These are phyloP conservation scores for Candida cerambycidarum DNA, from an alignment of 805 yeast species.

Conservation along the genomic window DNA sequence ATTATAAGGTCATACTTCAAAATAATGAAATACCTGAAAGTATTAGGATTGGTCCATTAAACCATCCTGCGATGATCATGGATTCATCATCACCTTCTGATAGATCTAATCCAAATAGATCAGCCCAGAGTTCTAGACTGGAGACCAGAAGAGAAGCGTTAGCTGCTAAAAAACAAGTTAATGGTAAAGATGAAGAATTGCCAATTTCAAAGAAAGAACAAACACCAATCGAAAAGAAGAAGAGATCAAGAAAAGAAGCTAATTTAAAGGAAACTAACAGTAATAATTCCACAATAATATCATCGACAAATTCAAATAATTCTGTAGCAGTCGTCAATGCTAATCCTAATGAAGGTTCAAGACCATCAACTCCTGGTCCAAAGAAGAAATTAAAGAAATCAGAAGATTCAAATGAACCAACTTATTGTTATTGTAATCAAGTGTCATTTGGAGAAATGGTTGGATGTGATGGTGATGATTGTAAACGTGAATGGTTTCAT, in stretches of 20 bases:
- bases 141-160: constrained; percentile 90
- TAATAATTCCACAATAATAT: constrained; percentile 2
- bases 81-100: constrained; percentile 51
- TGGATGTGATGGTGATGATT: constrained; percentile 93
- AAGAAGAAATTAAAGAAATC: constrained; percentile 22
- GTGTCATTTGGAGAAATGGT: constrained; percentile 99
- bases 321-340: neutral
- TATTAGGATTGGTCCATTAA: constrained; percentile 72
- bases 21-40: constrained; percentile 80
- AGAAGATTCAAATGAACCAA: constrained; percentile 55
- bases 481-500: constrained; percentile 95
- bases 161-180: constrained; percentile 77
- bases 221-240: constrained; percentile 21
- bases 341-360: constrained; percentile 15
- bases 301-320: neutral
- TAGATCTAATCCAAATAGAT: constrained; percentile 37
- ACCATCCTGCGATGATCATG: constrained; percentile 87
- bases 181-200: constrained; percentile 23
- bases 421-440: constrained; percentile 94
- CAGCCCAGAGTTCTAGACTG: constrained; percentile 73
- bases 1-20: constrained; percentile 68
- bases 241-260: constrained; percentile 14
- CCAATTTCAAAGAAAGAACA: constrained; percentile 15
- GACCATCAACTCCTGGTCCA: constrained; percentile 19
- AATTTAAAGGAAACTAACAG: constrained; percentile 2